Base-by-base conservation (phyloP, 129 eudicot genomes). In the Cynara cardunculus region DNA sequence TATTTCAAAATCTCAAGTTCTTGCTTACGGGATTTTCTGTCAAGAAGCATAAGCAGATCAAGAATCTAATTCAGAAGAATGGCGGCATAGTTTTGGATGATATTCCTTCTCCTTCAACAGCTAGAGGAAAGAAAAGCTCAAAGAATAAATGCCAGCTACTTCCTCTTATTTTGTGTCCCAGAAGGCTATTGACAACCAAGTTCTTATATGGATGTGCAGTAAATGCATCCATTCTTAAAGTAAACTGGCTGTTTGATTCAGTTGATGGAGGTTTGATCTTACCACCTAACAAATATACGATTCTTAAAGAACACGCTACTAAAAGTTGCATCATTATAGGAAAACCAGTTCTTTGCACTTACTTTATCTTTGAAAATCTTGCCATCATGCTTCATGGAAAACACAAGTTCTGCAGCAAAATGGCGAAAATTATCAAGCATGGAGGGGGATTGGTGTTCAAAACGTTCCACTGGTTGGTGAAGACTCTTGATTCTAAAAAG, bases 161-260 rank as follows among this genome's bases (percentile, higher is more conserved):
- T 80, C 92, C 97, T 34, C 49, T 93, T 79, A 71, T 94, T 59
- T 22, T 94, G 67, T 88, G 95, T 83, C 64, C 83, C 25, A 90
- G 81, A 83, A 90, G 87, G 91, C 87, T 85, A 73, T 91, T 89
- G 46, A 91, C 98, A 32, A 72, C 90, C 44, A 88, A 87, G 85
- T 94, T 94, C 87, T 79, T 94, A 87, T 94, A 91, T 75, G 98
- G 93, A 41, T 89, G 98, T 84, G 91, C 97, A 9, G 89, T 91
- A 72, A 85, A 86, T 62, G 92, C 97, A 26, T 80, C 49, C 74
- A 71, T 94, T 68, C 89, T 94, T 65, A 87, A 84, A 76, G 87
- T 83, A 19, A 81, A 81, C 59, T 94, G 98, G 98, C 89, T 92
- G n/a, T 78, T 77, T 73, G 97, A 91, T 86, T 94, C 98, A 37